Conservation (phyloP, 1,139 yeast species). For the Suhomyces choctaworum region DNA sequence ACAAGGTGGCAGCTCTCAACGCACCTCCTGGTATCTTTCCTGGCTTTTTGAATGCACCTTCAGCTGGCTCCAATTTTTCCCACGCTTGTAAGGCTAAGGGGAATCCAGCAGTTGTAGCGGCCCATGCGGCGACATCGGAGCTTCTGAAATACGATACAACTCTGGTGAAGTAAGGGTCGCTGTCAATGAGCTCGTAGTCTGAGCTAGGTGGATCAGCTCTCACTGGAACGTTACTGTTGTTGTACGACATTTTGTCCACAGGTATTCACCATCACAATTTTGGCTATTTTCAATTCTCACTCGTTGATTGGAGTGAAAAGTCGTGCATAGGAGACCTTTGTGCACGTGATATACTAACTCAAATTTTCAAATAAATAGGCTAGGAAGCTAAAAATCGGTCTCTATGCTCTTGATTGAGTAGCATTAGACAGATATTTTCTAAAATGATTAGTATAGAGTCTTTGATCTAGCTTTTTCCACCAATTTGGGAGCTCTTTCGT, state of each 20-base stretch:
- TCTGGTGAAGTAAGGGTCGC: slow-evolving; percentile 73
- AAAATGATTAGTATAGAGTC: no score
- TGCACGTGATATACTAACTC: no score
- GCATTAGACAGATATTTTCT: no score
- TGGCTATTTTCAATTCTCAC: slow-evolving; percentile 25
- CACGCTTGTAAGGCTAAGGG: slow-evolving; percentile 62
- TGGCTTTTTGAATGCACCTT: slow-evolving; percentile 59
- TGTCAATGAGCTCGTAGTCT: slow-evolving; percentile 62
- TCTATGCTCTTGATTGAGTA: no score
- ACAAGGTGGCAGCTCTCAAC: slow-evolving; percentile 56
- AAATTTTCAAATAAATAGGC: no score
- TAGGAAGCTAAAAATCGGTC: no score
- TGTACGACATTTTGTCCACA: slow-evolving; percentile 39
- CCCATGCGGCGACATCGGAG: slow-evolving; percentile 68
- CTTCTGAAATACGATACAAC: slow-evolving; percentile 74
- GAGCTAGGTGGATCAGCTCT: slow-evolving; percentile 46
- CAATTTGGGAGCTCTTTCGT: no score
- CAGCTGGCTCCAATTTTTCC: slow-evolving; percentile 64
- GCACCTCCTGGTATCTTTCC: slow-evolving; percentile 55
- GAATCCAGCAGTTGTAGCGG: slow-evolving; percentile 59
- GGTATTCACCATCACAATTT: slow-evolving; percentile 13
- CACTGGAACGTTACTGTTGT: slow-evolving; percentile 42
- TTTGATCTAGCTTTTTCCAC: no score
- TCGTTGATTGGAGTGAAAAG: slow-evolving; percentile 32
- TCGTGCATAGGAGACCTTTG: no score